Base-by-base conservation (phyloP, 2,329 filamentous ascomycete species). In the Apiospora saccharicola region DNA sequence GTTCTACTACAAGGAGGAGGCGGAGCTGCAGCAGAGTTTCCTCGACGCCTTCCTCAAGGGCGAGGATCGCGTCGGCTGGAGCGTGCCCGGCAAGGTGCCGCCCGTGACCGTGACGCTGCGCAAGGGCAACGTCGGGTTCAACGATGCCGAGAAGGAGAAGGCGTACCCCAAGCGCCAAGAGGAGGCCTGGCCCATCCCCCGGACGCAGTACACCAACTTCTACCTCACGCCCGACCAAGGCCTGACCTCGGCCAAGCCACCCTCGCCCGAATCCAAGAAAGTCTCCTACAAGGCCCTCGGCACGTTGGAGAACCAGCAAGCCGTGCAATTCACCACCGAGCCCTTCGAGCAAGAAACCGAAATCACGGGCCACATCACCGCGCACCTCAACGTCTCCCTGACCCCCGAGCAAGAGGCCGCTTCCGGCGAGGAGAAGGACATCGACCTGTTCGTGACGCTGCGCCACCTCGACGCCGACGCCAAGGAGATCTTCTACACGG, bases 1-100 rank as follows among this genome's bases (percentile, higher is more conserved):
- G 0, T 93, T 94, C 79, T 94, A 93, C 81, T 93, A 93, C 78
- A 80, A 87, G 0, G 89, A 93, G 68, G 90, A 93, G 74, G 91
- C 92, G 0, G 89, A 92, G 73, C 76, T 94, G 0, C 92, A 94
- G 77, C 86, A 84, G 67, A 89, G 88, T 75, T 94, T 94, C 79
- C 82, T 94, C 0, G 90, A 93, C 72, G 91, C 91, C 0, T 94
- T 94, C 77, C 85, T 94, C 47, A 93, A 93, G 75, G 89, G 85
- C 1, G 86, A 93, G 0, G 92, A 94, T 75, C 82, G 84, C 0
- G 84, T 83, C 0, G 90, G 90, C n/a, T 92, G 90, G 90, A 86
- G 85, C 0, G 77, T 82, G 13, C 83, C 85, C 14, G 90, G 91
- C 37, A 89, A 89, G 71, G 81, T 91, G 0, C 85, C 91, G 0